These are phyloP conservation scores for Backusella liffmaniae DNA, from an alignment of 192 early-diverging fungal species.

Conservation along the genomic window DNA sequence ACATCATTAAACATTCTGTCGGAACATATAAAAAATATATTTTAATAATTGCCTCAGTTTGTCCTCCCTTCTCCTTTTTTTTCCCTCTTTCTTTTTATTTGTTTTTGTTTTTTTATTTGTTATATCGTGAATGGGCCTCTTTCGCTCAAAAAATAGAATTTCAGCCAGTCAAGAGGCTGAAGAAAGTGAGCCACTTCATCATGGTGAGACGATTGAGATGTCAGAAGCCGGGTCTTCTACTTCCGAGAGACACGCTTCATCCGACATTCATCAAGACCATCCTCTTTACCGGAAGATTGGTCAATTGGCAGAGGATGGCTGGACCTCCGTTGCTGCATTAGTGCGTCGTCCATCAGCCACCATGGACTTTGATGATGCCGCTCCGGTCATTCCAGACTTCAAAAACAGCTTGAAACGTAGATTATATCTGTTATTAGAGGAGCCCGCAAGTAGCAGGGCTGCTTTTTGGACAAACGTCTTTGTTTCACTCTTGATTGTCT, in stretches of 20 bases:
- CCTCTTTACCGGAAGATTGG: not conserved
- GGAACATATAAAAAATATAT: not conserved
- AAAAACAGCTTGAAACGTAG: slow-evolving; percentile 44
- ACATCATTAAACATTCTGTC: not conserved
- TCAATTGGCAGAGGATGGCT: not conserved
- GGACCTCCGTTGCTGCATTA: not conserved
- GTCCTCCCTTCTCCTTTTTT: not conserved
- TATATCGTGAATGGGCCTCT: not conserved
- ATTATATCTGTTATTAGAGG: slow-evolving; percentile 73
- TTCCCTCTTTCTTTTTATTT: not conserved
- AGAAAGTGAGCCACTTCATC: slow-evolving; percentile 17
- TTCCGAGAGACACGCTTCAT: not conserved
- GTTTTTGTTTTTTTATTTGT: not conserved
- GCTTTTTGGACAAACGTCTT: slow-evolving; percentile 75
- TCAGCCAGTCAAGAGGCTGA: slow-evolving; percentile 2
- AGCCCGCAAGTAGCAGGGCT: slow-evolving; percentile 68
- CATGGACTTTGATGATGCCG: not conserved
- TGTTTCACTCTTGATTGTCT: slow-evolving; percentile 71
- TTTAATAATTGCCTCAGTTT: not conserved
- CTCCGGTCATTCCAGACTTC: not conserved
- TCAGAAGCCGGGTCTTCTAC: not conserved
- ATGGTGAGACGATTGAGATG: slow-evolving; percentile 11
- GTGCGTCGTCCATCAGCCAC: not conserved
- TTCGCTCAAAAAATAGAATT: slow-evolving; percentile 11
- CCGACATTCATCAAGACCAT: slow-evolving; percentile 2